Base-by-base conservation (phyloP, 805 yeast species). In the Candida namnaoensis region DNA sequence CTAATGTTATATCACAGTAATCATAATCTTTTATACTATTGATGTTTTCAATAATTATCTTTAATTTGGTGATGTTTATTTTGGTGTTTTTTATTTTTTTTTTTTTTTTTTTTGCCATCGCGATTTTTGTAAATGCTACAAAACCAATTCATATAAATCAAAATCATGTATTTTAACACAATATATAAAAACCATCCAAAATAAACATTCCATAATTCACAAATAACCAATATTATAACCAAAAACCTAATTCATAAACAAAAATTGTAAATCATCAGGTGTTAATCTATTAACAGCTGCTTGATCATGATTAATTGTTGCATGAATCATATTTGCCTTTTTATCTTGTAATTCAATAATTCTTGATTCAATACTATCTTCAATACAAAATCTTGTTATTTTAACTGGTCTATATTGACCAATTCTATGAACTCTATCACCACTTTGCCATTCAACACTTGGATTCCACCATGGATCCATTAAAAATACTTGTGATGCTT, bases 381-480 rank as follows among this genome's bases (percentile, higher is more conserved):
- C 98, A 40, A 93, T 91, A 50, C 95, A 88, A 56, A 93, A 79
- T 38, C 97, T 74, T 8, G 96, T 88, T 49, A 93, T 88, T 47
- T 87, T 76, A 9, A 93, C 96, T 0, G 99, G 99, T 49, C 99
- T 66, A 52, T 76, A 85, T 60, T 93, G 99, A 6, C 98, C 97
- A 47, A 93, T 93, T 64, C 99, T 78, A 63, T 93, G 98, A 23
- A 93, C 97, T 65, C 99, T 79, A 62, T 93, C 99, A 62, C 95
- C 96, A 39, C 95, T 82, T 61, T 93, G 99, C 88, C 97, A 93
- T 60, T 93, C 99, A 7, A 91, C 93, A 50, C 95, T 84, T 1
- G 98, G 98, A 58, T 93, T 95, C 98, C 99, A 93, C 99, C 99
- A 93, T 32, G 98, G 98, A 54, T 93, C 99, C 69, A 93, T 70